Evolutionary conservation across 345 rosid species (phyloP).

Genomic region (Eucalyptus dawsonii): DNA sequence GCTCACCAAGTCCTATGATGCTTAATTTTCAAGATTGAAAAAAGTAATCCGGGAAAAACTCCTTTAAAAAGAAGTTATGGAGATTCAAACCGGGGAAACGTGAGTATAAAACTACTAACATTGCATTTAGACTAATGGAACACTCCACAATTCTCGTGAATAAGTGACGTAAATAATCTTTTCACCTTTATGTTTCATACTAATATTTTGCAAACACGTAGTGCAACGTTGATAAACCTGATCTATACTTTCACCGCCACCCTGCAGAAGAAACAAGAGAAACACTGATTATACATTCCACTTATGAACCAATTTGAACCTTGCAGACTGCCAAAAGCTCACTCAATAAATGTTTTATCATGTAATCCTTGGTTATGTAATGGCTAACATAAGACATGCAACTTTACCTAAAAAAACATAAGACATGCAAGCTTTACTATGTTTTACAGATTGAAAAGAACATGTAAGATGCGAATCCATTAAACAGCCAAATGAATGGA

Average conservation of each 20-base stretch:
- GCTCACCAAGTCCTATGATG: not conserved
- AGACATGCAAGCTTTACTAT: not conserved
- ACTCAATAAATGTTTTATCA: not conserved
- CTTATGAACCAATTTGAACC: not conserved
- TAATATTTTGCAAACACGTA: constrained; percentile 48
- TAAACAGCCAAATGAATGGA: not conserved
- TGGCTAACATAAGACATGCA: not conserved
- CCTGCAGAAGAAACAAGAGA: constrained; percentile 24
- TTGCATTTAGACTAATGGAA: not conserved
- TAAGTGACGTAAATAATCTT: not conserved
- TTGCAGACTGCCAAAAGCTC: not conserved
- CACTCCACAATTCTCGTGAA: not conserved
- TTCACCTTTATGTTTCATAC: constrained; percentile 50
- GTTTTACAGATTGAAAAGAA: not conserved
- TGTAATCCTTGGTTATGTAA: not conserved
- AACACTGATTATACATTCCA: not conserved
- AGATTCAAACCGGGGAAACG: not conserved
- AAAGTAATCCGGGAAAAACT: not conserved
- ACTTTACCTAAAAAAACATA: no score
- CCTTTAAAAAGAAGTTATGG: not conserved
- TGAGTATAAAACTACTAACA: not conserved
- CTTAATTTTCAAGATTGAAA: not conserved
- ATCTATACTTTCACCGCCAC: constrained; percentile 94
- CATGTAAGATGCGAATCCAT: not conserved
- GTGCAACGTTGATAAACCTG: constrained; percentile 58